A percentile compares a stretch with the other conserved stretches of the same genome.
Evolutionary conservation across 169 alveolate species (phyloP).

Genomic region (Perkinsus olseni): DNA sequence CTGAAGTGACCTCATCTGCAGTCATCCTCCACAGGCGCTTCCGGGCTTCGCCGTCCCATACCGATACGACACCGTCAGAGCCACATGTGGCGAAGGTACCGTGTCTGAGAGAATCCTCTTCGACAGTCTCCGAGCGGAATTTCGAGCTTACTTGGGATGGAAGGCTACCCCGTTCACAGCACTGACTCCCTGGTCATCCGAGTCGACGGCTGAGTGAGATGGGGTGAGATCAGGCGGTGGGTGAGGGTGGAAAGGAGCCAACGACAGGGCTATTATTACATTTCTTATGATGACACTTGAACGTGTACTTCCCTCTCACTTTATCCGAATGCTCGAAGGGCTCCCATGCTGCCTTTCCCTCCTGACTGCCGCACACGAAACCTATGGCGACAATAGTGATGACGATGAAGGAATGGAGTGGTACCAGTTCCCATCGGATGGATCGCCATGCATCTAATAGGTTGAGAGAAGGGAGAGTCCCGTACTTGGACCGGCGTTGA

Average conservation of each 20-base stretch:
- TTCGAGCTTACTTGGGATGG: conserved; percentile 17
- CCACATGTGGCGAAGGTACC: conserved; percentile 37
- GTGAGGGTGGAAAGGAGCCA: not conserved
- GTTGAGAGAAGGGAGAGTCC: not conserved
- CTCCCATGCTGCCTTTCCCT: not conserved
- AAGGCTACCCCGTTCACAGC: conserved; percentile 36
- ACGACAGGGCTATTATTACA: not conserved
- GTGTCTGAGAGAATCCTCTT: not conserved
- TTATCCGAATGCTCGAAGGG: not conserved
- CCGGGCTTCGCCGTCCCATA: conserved; percentile 33
- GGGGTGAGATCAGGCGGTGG: not conserved
- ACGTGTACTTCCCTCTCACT: not conserved
- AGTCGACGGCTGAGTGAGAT: not conserved
- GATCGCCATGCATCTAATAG: not conserved
- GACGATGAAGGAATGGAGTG: not conserved
- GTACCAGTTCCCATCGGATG: not conserved
- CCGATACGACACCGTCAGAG: conserved; percentile 26
- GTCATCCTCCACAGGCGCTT: conserved; percentile 28
- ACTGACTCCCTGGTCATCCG: not conserved
- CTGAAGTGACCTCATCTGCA: not conserved
- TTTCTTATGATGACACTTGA: not conserved
- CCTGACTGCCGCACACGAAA: not conserved
- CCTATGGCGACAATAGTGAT: not conserved
- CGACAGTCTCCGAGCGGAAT: too few relatives aligned
- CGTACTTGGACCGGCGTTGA: not conserved